Evolutionary conservation across 495 filamentous ascomycete genomes (phyloP).

Genomic region (Penicillium alfredii): DNA sequence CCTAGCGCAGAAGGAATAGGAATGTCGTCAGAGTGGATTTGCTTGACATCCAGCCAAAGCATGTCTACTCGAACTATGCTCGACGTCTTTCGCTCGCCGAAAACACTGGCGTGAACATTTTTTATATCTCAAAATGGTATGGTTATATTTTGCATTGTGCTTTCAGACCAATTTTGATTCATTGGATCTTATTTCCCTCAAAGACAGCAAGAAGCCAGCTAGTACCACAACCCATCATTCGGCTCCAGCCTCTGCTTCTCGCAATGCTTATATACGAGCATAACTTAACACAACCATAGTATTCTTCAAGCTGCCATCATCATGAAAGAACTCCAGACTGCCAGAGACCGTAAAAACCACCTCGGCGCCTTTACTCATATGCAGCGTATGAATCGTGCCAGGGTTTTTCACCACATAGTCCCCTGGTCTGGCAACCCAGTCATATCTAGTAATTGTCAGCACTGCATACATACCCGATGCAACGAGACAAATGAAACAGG

Average conservation of each 20-base stretch:
- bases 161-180: too few species aligned
- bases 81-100: too few species aligned
- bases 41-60: too few species aligned
- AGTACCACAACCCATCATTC: constrained; percentile 2
- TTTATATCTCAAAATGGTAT: too few species aligned
- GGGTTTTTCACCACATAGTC: constrained; percentile 2
- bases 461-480: background rate
- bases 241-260: background rate
- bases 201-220: too few species aligned
- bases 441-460: too few species aligned
- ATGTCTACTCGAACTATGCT: too few species aligned
- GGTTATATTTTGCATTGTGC: too few species aligned
- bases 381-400: constrained; percentile 1
- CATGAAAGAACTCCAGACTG: constrained; percentile 1
- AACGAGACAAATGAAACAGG: background rate
- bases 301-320: constrained; percentile 3
- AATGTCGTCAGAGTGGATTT: too few species aligned
- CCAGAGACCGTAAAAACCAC: background rate
- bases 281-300: constrained; percentile 2
- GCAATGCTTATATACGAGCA: constrained; percentile 2
- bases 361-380: constrained; percentile 1
- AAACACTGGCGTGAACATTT: too few species aligned
- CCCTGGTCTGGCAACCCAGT: constrained; percentile 2
- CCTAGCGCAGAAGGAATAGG: too few species aligned
- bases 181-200: too few species aligned